phyloP scores from a whole-genome alignment of 257 asterid species.

The Asclepias syriaca region DNA sequence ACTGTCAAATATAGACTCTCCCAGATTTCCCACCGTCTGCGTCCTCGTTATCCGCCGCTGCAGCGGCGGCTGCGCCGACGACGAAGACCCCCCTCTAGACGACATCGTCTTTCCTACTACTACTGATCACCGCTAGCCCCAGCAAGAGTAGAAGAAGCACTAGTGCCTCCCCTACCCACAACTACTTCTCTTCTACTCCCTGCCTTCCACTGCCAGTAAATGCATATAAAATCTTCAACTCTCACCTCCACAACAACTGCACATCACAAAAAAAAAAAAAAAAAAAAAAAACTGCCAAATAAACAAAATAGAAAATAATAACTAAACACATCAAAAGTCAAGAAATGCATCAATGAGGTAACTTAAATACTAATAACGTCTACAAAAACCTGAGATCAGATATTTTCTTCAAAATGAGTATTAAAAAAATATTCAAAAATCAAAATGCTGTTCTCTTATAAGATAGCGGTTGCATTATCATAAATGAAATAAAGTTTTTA shows the following conservation, averaged over 20 bases:
- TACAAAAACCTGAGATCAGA: conserved; percentile 1
- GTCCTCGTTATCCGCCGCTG: conserved; percentile 92
- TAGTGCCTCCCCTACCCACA: conserved; percentile 5
- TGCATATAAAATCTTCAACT: conserved; percentile 9
- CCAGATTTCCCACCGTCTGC: conserved; percentile 89
- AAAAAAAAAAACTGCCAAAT: not conserved
- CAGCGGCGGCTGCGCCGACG: conserved; percentile 57
- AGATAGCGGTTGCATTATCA: not conserved
- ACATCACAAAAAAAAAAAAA: not conserved
- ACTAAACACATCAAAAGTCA: not conserved
- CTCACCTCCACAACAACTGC: not conserved
- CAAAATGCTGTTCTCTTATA: not conserved
- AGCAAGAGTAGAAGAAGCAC: not conserved
- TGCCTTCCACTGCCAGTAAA: not conserved
- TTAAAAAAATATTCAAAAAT: not conserved
- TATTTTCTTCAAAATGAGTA: not conserved
- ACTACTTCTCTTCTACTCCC: conserved; percentile 4
- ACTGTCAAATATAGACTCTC: conserved; percentile 88
- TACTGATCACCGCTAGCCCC: conserved; percentile 14
- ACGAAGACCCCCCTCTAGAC: conserved; percentile 46
- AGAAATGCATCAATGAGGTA: not conserved
- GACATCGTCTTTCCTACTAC: conserved; percentile 42
- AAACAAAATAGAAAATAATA: not conserved
- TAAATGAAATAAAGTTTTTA: not conserved
- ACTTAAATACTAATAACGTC: not conserved